phyloP scores from a whole-genome alignment of 139 green algal genomes.

The Closterium sp. region DNA sequence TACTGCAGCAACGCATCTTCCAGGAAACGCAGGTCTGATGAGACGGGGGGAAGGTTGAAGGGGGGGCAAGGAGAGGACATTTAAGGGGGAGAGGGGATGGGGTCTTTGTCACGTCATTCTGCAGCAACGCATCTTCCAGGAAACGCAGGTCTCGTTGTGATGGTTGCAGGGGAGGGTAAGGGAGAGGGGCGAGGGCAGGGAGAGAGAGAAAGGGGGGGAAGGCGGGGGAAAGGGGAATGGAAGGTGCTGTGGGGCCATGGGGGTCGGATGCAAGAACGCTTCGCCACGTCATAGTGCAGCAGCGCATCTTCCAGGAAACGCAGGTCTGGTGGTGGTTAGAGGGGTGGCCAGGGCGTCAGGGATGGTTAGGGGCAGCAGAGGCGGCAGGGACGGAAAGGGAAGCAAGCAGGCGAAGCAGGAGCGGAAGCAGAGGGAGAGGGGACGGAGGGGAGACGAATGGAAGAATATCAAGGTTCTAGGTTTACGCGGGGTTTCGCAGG shows the following conservation, averaged over 20 bases:
- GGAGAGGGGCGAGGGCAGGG: background rate
- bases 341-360: no score
- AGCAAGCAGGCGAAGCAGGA: no score
- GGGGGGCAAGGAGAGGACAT: background rate
- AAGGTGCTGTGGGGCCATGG: background rate
- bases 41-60: no score
- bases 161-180: no score
- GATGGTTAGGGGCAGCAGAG: background rate
- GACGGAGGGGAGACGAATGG: no score
- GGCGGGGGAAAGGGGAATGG: background rate
- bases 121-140: conserved; percentile 26
- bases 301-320: conserved; percentile 6
- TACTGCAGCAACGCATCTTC: conserved; percentile 31
- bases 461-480: no score
- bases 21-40: background rate
- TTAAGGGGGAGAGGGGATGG: background rate
- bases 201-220: background rate
- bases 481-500: no score
- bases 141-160: conserved; percentile 3
- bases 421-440: no score
- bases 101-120: conserved; percentile 47
- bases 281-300: background rate
- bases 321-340: background rate
- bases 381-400: no score
- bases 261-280: no score